These are phyloP conservation scores for Huntiella bhutanensis DNA, from an alignment of 2,329 filamentous ascomycete species.

Conservation along the genomic window DNA sequence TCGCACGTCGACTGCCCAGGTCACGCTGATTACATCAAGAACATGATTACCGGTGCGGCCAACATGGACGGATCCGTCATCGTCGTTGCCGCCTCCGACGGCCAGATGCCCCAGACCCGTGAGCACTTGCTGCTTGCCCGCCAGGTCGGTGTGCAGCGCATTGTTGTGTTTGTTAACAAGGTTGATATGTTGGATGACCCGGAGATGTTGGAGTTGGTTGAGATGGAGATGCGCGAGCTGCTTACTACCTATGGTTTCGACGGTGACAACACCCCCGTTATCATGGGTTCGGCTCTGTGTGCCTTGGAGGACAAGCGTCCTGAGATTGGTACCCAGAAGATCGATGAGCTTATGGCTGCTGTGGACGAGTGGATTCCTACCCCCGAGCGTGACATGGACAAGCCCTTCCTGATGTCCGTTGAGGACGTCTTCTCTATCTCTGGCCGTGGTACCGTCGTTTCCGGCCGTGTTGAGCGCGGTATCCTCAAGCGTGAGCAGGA, in stretches of 20 bases:
- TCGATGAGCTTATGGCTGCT: constrained; percentile 75
- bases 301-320: constrained; percentile 71
- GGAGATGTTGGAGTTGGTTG: constrained; percentile 98
- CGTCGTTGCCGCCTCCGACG: constrained; percentile 92
- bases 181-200: constrained; percentile 91
- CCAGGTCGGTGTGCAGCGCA: constrained; percentile 93
- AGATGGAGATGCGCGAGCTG: constrained; percentile 99
- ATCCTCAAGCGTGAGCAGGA: constrained; percentile 83
- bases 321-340: constrained; percentile 73
- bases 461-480: constrained; percentile 94
- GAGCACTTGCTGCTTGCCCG: constrained; percentile 95
- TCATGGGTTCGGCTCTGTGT: constrained; percentile 92
- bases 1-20: constrained; percentile 99
- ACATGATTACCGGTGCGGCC: constrained; percentile 99
- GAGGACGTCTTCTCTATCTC: constrained; percentile 84
- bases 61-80: constrained; percentile 99
- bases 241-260: constrained; percentile 87
- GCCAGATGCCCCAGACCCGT: constrained; percentile 98
- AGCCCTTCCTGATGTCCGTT: constrained; percentile 97
- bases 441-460: constrained; percentile 90
- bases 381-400: constrained; percentile 80
- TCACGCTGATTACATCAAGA: constrained; percentile 99
- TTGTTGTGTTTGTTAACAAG: constrained; percentile 99
- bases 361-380: constrained; percentile 96
- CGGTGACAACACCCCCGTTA: constrained; percentile 90